phyloP scores from a whole-genome alignment of 106 monocot genomes.

The Narthecium ossifragum region DNA sequence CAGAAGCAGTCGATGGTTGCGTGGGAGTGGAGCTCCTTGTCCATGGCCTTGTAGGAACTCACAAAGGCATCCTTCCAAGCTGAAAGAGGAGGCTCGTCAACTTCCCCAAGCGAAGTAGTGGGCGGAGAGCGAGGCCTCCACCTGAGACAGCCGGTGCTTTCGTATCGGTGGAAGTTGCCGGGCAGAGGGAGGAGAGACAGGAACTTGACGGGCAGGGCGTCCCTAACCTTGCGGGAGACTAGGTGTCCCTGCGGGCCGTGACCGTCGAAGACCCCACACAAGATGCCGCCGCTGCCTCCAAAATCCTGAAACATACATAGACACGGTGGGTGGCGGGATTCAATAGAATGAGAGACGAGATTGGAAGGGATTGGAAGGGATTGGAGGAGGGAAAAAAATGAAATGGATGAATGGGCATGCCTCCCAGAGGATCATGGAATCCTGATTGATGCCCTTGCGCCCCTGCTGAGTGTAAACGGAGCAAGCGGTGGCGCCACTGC shows the following conservation, averaged over 20 bases:
- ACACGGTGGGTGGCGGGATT: neutral
- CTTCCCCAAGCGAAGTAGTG: conserved; percentile 13
- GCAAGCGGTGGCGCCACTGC: neutral
- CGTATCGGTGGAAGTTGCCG: too few species aligned
- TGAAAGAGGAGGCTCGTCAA: conserved; percentile 14
- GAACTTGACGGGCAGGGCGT: conserved; percentile 56
- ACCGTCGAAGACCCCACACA: conserved; percentile 97
- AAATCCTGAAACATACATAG: neutral
- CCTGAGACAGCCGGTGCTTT: conserved; percentile 26
- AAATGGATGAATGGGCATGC: conserved; percentile 30
- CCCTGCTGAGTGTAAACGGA: conserved; percentile 45
- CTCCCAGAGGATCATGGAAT: conserved; percentile 35
- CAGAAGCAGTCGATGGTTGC: conserved; percentile 52
- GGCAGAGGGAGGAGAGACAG: too few species aligned
- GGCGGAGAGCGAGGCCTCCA: neutral
- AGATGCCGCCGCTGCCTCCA: conserved; percentile 36
- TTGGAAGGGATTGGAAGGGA: conserved; percentile 8
- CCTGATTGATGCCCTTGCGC: conserved; percentile 43
- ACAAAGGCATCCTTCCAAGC: conserved; percentile 38
- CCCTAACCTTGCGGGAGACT: conserved; percentile 79
- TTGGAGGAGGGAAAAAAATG: conserved; percentile 21
- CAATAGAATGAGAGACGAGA: conserved; percentile 2
- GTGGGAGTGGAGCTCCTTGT: conserved; percentile 50
- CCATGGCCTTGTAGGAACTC: conserved; percentile 58
- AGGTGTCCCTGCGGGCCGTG: conserved; percentile 88